Base-by-base conservation (phyloP, 2,329 filamentous ascomycete species). In the Niveomyces coronatus region DNA sequence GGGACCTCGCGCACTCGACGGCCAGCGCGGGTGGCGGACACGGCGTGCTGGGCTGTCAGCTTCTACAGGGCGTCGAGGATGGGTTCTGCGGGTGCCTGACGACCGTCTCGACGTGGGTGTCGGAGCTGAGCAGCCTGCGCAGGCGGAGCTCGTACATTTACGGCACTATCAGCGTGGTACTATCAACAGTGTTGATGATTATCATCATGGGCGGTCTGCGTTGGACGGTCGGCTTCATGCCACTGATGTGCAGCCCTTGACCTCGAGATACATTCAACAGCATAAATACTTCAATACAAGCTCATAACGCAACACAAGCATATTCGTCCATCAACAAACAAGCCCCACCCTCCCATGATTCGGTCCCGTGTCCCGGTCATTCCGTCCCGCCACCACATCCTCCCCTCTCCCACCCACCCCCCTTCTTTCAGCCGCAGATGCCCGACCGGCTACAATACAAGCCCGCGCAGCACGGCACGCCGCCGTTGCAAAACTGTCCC, bases 151-250 rank as follows among this genome's bases (percentile, higher is more conserved):
- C 80, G 3, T 94, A 89, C 62, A 44, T 74, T 0, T 91, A 91
- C 50, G 82, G 77, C 0, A 45, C 53, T 0, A 55, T 58, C 15
- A 89, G 82, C 49, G 70, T 88, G 3, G 52, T 65, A 0, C 64
- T 64, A 1, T 75, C 71, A 3, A 52, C 86, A 41, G 66, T 64
- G 9, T 47, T 81, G 9, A 57, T 84, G 67, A 67, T 87, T 17
- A 64, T 75, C 1, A 70, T 88, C 14, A 85, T 89, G 78, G 85
- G 85, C 0, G 78, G 79, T 42, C 59, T 89, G 51, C 62, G 71
- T 43, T 93, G 85, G 85, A 79, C 68, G 19, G 56, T 64, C 5
- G 77, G 74, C 1, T 79, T 78, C 48, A 55, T 52, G 13, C 45
- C 46, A 3, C 39, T 71, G 39, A 34, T 52, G 8, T 73, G 70